Evolutionary conservation across 768 basidiomycete species (phyloP).

Genomic region (Rhodotorula paludigena): DNA sequence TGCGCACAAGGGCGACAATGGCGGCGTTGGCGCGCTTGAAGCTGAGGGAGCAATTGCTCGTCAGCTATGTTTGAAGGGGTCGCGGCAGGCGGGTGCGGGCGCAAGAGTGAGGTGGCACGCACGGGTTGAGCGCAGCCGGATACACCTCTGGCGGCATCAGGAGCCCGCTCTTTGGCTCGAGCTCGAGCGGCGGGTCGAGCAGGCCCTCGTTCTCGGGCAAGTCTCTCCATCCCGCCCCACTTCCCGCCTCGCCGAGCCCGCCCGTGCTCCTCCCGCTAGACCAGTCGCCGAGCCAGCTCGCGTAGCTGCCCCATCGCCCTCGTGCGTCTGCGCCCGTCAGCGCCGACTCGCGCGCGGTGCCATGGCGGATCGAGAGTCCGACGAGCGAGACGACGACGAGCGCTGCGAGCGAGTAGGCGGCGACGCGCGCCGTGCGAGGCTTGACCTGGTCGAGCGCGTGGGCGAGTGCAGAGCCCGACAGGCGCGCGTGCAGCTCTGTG

Average conservation of each 20-base stretch:
- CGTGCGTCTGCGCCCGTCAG: background rate
- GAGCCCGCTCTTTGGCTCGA: constrained; percentile 19
- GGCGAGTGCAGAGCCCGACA: background rate
- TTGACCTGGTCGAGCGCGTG: background rate
- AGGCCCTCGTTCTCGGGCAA: constrained; percentile 24
- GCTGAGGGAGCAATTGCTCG: background rate
- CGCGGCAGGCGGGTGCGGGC: background rate
- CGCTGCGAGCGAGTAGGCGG: background rate
- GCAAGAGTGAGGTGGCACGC: background rate
- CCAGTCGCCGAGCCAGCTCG: constrained; percentile 7
- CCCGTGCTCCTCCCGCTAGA: too few relatives aligned
- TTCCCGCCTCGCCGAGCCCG: background rate
- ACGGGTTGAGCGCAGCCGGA: constrained; percentile 38
- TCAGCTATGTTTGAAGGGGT: background rate
- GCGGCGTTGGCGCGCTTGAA: constrained; percentile 40
- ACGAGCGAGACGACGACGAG: constrained; percentile 10
- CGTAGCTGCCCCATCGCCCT: constrained; percentile 8
- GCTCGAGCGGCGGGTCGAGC: constrained; percentile 23
- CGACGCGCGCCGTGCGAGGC: background rate
- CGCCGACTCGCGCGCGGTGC: background rate
- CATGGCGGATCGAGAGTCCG: background rate
- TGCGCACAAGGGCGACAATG: constrained; percentile 39
- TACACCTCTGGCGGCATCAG: constrained; percentile 38
- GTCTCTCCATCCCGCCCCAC: background rate
- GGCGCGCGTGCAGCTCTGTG: background rate